Base-by-base conservation (phyloP, 2,329 filamentous ascomycete genomes). In the Thielaviopsis punctulata region DNA sequence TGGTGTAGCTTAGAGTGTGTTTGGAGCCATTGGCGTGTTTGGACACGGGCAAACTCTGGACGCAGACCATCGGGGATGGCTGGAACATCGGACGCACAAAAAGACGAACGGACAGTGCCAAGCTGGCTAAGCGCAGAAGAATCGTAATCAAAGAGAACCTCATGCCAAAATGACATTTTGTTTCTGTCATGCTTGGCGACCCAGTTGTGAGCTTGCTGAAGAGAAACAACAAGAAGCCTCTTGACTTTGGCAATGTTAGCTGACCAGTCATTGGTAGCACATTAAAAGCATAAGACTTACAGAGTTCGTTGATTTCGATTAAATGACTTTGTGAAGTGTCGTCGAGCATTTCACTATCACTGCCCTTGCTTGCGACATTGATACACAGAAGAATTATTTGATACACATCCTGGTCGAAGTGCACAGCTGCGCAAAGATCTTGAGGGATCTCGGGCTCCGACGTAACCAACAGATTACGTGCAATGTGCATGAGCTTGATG, bases 181-280 rank as follows among this genome's bases (percentile, higher is more conserved):
- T 82, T 82, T 33, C 79, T 68, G 59, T 82, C 79, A 58, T 82
- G 79, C 56, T 80, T 80, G 52, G 79, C 78, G 1, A 77, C 80
- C 77, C 79, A 82, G 61, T 83, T 83, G 58, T 82, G 79, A 1
- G 77, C 75, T 61, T 82, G 78, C 59, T 83, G 79, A 12, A 83
- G 64, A 2, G 76, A 77, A 0, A 79, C 82, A 1, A 83, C 78
- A 2, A 83, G 67, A 1, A 83, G 66, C 59, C 81, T 82, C 58
- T 83, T 82, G 62, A 79, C 77, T 81, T 48, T 21, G 19, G 43
- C 10, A 23, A 19, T 13, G 24, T 21, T n/a, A 12, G 45, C 24
- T 24, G 15, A 43, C 13, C 19, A 46, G 21, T 24, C 10, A 46
- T 22, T 24, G 15, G 18, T 22, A 46, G 44, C 4, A 23, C 7